Conservation (phyloP, 805 yeast genomes). For the Lipomyces orientalis region DNA sequence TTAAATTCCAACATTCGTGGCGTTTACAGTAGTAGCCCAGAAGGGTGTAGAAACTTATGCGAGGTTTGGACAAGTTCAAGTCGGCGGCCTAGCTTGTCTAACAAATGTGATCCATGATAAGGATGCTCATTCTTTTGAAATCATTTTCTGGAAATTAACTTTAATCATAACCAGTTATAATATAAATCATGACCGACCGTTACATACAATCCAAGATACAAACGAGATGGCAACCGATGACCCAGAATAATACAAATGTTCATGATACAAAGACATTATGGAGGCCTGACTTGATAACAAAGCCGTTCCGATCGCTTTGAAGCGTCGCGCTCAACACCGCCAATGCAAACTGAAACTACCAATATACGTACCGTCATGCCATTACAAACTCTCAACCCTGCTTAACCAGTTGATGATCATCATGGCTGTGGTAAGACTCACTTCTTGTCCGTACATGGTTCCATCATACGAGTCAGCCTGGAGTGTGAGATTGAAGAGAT, state of each 20-base stretch:
- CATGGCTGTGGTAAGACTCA: conserved; percentile 32
- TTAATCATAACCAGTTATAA: too few species aligned
- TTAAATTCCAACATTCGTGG: too few species aligned
- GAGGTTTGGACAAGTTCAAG: too few species aligned
- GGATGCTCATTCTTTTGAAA: too few species aligned
- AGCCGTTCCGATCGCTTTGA: neutral
- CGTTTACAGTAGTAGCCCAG: too few species aligned
- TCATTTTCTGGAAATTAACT: too few species aligned
- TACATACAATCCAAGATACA: neutral
- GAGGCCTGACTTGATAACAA: neutral
- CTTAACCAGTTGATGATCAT: conserved; percentile 37
- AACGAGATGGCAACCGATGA: neutral
- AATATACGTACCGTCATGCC: neutral
- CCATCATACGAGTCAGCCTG: conserved; percentile 37
- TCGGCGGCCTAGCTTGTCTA: too few species aligned
- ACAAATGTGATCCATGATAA: too few species aligned
- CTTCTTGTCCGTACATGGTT: conserved; percentile 35
- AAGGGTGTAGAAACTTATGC: too few species aligned
- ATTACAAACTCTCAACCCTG: conserved; percentile 31
- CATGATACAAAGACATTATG: neutral
- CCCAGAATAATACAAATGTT: neutral
- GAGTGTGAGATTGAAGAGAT: conserved; percentile 32
- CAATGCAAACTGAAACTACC: neutral
- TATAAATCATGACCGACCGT: neutral
- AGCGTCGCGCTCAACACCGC: neutral